Evolutionary conservation across 345 rosid species (phyloP), one percentile per base, ranked within the genome.

Genomic region (Syzygium jambos): DNA sequence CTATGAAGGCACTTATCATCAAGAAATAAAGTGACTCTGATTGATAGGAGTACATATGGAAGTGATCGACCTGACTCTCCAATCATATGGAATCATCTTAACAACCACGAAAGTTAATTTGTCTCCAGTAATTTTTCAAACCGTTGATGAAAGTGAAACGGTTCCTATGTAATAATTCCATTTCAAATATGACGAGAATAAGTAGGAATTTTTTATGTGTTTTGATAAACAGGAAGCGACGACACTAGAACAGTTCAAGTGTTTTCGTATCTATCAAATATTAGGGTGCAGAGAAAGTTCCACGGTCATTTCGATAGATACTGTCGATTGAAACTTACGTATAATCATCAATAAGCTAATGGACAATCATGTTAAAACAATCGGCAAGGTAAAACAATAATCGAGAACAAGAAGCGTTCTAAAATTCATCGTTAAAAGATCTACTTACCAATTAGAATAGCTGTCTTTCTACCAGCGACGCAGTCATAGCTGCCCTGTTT

Each of bases 401-500:
- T 27, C 17, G 5, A 27, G 0, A 27, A 0, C 16, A 59, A 0
- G 17, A 61, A 61, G 73, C 34, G 2, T 0, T 68, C 12, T 30
- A 9, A 16, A 30, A 17, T 68, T 30, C 46, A 2, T 4, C 12
- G 51, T 53, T 19, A 25, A 21, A 38, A 22, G 29, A 34, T 38
- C 25, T 2, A 78, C 61, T 49, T 52, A 78, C 85, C 78, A 15
- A 55, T 86, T 38, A 86, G 0, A 9, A 3, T n/a, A 52, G 25
- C 2, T 30, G 43, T 68, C 23, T 68, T 63, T 15, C 49, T 51
- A 53, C 49, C 49, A 14, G 13, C 9, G 0, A 65, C 23, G 14
- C 87, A 86, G 1, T 73, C 2, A 53, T 17, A 73, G 7, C 0
- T 0, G 2, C 87, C 87, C 2, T 0, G 17, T 23, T 19, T 30